Evolutionary conservation across 192 early-diverging fungal species (phyloP).

Genomic region (Linnemannia zychae): DNA sequence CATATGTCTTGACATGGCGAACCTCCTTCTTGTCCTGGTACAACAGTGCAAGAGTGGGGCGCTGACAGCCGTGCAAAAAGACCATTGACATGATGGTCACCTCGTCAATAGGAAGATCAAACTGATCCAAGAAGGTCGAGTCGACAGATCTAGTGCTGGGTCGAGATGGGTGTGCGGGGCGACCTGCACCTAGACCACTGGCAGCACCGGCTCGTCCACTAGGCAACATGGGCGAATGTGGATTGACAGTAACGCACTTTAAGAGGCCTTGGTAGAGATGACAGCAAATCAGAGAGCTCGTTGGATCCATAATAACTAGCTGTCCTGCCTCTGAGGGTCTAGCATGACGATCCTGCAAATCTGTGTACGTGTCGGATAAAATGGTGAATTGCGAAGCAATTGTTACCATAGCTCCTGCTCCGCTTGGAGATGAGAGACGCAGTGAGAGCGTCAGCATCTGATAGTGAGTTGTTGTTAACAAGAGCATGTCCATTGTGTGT

Average conservation of each 20-base stretch:
- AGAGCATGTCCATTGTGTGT: slow-evolving; percentile 69
- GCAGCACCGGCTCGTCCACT: slow-evolving; percentile 1
- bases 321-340: slow-evolving; percentile 66
- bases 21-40: slow-evolving; percentile 67
- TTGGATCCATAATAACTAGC: slow-evolving; percentile 71
- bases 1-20: slow-evolving; percentile 70
- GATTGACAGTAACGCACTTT: slow-evolving; percentile 72
- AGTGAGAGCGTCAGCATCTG: slow-evolving; percentile 82
- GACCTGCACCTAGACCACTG: neutral
- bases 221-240: slow-evolving; percentile 11
- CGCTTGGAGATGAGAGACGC: slow-evolving; percentile 55
- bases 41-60: slow-evolving; percentile 67
- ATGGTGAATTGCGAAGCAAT: slow-evolving; percentile 51
- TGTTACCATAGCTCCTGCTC: neutral
- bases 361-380: slow-evolving; percentile 76
- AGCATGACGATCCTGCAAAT: slow-evolving; percentile 69
- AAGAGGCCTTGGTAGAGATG: slow-evolving; percentile 79
- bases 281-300: slow-evolving; percentile 64
- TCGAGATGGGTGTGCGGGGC: slow-evolving; percentile 16
- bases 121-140: slow-evolving; percentile 17
- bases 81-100: slow-evolving; percentile 65
- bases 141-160: neutral
- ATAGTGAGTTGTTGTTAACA: slow-evolving; percentile 77
- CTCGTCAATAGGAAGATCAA: slow-evolving; percentile 62
- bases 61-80: slow-evolving; percentile 52